A percentile compares a stretch with the other conserved stretches of the same genome.
These are phyloP conservation scores for Pseudofabraea citricarpa DNA, from an alignment of 2,329 filamentous ascomycete genomes.

Conservation along the genomic window DNA sequence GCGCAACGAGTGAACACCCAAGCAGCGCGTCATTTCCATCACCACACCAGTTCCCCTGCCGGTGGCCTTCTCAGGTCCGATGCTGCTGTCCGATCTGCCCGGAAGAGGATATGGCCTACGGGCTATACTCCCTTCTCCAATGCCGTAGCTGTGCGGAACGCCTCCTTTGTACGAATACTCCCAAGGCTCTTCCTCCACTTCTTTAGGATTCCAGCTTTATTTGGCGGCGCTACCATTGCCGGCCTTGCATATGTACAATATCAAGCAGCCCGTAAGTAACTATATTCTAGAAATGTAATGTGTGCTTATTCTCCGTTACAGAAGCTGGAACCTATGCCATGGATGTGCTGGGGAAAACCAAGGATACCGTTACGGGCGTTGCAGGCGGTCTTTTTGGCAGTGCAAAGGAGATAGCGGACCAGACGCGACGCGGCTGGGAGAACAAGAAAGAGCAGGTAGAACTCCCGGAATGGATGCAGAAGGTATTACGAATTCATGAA, in stretches of 20 bases:
- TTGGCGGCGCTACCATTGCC: slow-evolving; percentile 82
- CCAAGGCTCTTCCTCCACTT: slow-evolving; percentile 92
- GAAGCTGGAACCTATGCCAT: slow-evolving; percentile 74
- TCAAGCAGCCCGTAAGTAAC: slow-evolving; percentile 73
- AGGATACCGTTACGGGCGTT: slow-evolving; percentile 63
- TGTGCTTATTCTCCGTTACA: too few species aligned
- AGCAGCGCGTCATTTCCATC: slow-evolving; percentile 60
- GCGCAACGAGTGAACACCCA: slow-evolving; percentile 55
- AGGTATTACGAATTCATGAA: slow-evolving; percentile 60
- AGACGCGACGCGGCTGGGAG: slow-evolving; percentile 76
- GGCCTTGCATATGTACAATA: slow-evolving; percentile 92
- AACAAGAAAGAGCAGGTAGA: slow-evolving; percentile 75
- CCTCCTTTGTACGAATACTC: slow-evolving; percentile 61
- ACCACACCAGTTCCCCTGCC: slow-evolving; percentile 47
- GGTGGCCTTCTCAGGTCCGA: slow-evolving; percentile 66
- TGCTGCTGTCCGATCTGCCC: slow-evolving; percentile 54
- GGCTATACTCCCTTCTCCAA: slow-evolving; percentile 81
- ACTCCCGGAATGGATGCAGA: slow-evolving; percentile 74
- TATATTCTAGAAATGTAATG: background rate
- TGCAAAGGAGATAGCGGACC: slow-evolving; percentile 69
- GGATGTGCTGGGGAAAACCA: slow-evolving; percentile 70
- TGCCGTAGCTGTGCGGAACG: slow-evolving; percentile 58
- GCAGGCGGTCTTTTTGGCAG: slow-evolving; percentile 68
- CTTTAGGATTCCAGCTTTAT: slow-evolving; percentile 80
- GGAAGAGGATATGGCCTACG: slow-evolving; percentile 68